These are phyloP conservation scores for Sphaerosporella brunnea DNA, from an alignment of 495 filamentous ascomycete genomes.

Conservation along the genomic window DNA sequence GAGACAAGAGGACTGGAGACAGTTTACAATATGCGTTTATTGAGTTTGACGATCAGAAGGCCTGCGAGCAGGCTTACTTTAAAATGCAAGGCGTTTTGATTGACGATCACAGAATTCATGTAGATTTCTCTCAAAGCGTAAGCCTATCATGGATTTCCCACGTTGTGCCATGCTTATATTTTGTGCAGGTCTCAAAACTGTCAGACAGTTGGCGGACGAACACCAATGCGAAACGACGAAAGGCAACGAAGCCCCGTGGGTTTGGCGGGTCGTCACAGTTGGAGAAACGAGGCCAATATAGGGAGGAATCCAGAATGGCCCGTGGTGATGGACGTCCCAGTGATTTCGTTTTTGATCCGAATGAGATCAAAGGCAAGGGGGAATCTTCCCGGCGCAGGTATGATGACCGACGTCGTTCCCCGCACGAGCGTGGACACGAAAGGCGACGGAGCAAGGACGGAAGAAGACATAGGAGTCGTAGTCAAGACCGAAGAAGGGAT, in stretches of 20 bases:
- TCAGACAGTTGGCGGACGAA: constrained; percentile 78
- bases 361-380: neutral
- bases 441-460: constrained; percentile 8
- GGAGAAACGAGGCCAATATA: constrained; percentile 81
- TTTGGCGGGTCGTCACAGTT: constrained; percentile 77
- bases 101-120: constrained; percentile 93
- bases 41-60: constrained; percentile 80
- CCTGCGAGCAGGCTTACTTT: constrained; percentile 90
- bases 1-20: constrained; percentile 84
- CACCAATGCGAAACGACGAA: constrained; percentile 66
- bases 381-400: neutral
- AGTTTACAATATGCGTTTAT: constrained; percentile 96
- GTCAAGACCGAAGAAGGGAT: constrained; percentile 6
- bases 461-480: constrained; percentile 12
- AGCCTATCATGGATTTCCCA: too few species aligned
- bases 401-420: constrained; percentile 7
- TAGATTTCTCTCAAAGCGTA: constrained; percentile 95
- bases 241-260: constrained; percentile 37
- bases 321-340: constrained; percentile 37
- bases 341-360: constrained; percentile 58
- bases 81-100: constrained; percentile 97
- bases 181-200: constrained; percentile 49
- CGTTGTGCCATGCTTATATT: constrained; percentile 27
- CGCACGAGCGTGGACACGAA: constrained; percentile 9
- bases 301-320: constrained; percentile 43